Evolutionary conservation across 345 rosid genomes (phyloP).

Genomic region (Noccaea bulbosa): DNA sequence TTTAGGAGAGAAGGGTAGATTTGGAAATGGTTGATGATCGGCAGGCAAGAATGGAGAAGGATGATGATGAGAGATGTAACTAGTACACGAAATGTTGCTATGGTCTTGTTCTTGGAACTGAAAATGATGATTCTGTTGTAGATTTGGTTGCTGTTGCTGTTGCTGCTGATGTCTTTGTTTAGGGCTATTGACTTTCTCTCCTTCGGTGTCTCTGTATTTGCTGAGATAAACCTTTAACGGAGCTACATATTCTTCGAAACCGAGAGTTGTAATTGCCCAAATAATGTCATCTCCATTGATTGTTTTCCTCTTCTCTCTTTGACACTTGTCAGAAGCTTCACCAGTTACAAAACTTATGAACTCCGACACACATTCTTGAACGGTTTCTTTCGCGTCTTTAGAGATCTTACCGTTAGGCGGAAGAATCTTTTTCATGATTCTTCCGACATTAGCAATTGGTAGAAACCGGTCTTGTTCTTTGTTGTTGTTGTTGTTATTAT

Average conservation of each 20-base stretch:
- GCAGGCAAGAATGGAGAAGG: slow-evolving; percentile 45
- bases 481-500: slow-evolving; percentile 27
- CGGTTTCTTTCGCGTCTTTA: slow-evolving; percentile 73
- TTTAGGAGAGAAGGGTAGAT: slow-evolving; percentile 61
- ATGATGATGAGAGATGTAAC: slow-evolving; percentile 51
- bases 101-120: slow-evolving; percentile 45
- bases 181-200: slow-evolving; percentile 63
- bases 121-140: slow-evolving; percentile 42
- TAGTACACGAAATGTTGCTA: slow-evolving; percentile 43
- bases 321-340: slow-evolving; percentile 77
- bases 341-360: slow-evolving; percentile 77
- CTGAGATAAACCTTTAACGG: slow-evolving; percentile 61
- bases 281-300: slow-evolving; percentile 77
- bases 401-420: slow-evolving; percentile 72
- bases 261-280: slow-evolving; percentile 75
- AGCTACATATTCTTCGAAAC: slow-evolving; percentile 66
- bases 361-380: slow-evolving; percentile 78
- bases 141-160: slow-evolving; percentile 40
- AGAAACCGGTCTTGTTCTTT: slow-evolving; percentile 76
- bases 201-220: slow-evolving; percentile 69
- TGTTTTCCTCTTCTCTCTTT: slow-evolving; percentile 70
- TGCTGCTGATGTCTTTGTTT: slow-evolving; percentile 52
- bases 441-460: slow-evolving; percentile 76
- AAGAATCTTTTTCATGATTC: slow-evolving; percentile 76
- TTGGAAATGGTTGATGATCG: slow-evolving; percentile 57